Percentiles rank a stretch among this genome's conserved stretches.
Evolutionary conservation across 192 early-diverging fungal genomes (phyloP).

Genomic region (Coemansia sp.): DNA sequence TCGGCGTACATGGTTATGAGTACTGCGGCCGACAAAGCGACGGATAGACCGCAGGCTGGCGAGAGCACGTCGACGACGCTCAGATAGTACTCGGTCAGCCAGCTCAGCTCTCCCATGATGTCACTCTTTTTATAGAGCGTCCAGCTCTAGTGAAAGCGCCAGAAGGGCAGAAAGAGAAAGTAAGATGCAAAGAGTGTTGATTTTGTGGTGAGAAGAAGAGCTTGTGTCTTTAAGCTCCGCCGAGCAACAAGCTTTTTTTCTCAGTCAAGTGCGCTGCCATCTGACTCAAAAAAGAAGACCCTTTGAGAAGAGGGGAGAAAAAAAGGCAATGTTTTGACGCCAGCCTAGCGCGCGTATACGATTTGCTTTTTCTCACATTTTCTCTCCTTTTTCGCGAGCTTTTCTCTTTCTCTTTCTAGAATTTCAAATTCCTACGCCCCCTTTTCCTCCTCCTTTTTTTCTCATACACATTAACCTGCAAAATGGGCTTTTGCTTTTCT

Average conservation of each 20-base stretch:
- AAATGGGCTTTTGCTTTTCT: constrained; percentile 48
- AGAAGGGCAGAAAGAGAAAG: neutral
- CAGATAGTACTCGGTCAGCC: constrained; percentile 45
- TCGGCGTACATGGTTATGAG: constrained; percentile 44
- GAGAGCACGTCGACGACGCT: constrained; percentile 42
- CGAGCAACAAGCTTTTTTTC: neutral
- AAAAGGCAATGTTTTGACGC: neutral
- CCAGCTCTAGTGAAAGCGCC: neutral
- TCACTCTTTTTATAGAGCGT: neutral
- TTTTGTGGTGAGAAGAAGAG: neutral
- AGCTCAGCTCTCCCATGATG: constrained; percentile 12
- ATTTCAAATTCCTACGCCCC: neutral
- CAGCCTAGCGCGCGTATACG: neutral
- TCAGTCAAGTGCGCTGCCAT: neutral
- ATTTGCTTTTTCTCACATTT: neutral
- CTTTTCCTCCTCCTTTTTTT: neutral
- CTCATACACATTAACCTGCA: neutral
- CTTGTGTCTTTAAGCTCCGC: neutral
- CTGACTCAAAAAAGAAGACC: neutral
- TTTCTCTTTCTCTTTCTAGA: neutral
- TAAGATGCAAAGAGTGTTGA: neutral
- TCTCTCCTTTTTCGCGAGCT: neutral
- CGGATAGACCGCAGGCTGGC: constrained; percentile 42
- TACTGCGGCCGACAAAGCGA: constrained; percentile 33
- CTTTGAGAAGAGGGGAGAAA: neutral